Percentiles rank a stretch among this genome's conserved stretches.
Conservation (phyloP, 257 asterid species). For the Fraxinus quadrangulata region DNA sequence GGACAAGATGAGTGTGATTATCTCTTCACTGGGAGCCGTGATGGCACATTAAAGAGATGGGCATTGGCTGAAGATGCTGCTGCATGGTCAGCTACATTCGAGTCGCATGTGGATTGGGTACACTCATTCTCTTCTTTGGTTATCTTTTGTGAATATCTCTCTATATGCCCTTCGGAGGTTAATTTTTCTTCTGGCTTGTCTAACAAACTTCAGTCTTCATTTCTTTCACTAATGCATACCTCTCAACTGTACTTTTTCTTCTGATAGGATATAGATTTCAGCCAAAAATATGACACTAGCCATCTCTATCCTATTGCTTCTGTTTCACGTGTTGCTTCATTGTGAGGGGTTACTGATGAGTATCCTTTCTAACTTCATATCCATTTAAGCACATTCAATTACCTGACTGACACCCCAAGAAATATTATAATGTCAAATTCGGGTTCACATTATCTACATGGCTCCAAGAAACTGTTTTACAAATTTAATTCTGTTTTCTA, state of each 20-base stretch:
- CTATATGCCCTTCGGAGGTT: background rate
- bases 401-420: background rate
- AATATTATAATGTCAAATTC: slow-evolving; percentile 12
- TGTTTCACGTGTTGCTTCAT: background rate
- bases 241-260: background rate
- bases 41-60: slow-evolving; percentile 96
- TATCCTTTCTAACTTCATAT: slow-evolving; percentile 7
- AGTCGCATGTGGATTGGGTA: slow-evolving; percentile 99
- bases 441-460: slow-evolving; percentile 9
- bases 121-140: slow-evolving; percentile 23
- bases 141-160: background rate
- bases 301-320: background rate
- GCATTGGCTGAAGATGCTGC: slow-evolving; percentile 66
- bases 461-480: slow-evolving; percentile 2
- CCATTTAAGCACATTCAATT: background rate
- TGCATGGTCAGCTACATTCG: slow-evolving; percentile 84
- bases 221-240: background rate
- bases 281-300: slow-evolving; percentile 13
- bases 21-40: slow-evolving; percentile 94
- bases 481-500: background rate
- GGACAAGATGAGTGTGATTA: slow-evolving; percentile 57
- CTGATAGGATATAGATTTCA: background rate
- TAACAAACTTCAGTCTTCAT: background rate
- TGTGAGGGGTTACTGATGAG: background rate
- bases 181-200: background rate